phyloP scores from a whole-genome alignment of 2,329 filamentous ascomycete genomes.

The Coniochaeta sp. region DNA sequence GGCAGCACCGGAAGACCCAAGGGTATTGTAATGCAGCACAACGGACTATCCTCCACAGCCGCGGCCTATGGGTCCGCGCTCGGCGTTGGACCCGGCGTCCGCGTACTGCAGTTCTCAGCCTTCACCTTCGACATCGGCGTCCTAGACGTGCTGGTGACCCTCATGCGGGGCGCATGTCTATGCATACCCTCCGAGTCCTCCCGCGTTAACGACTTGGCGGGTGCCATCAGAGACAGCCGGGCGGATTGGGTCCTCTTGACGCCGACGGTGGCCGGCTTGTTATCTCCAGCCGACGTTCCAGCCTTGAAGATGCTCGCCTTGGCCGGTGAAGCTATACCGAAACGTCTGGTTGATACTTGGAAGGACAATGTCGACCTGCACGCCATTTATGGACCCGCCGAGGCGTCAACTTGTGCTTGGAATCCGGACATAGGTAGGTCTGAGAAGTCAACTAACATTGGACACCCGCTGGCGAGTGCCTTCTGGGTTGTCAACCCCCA shows the following conservation, averaged over 20 bases:
- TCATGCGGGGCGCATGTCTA: not conserved
- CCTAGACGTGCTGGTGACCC: not conserved
- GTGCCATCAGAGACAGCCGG: not conserved
- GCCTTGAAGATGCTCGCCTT: not conserved
- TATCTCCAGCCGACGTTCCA: constrained; percentile 1
- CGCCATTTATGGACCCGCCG: not conserved
- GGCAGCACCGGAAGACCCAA: constrained; percentile 58
- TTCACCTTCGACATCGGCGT: not conserved
- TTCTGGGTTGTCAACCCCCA: too few species aligned
- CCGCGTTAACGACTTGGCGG: not conserved
- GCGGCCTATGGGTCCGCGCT: not conserved
- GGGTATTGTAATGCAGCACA: constrained; percentile 46
- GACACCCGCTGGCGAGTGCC: too few species aligned
- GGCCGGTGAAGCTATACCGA: not conserved
- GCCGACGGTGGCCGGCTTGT: not conserved
- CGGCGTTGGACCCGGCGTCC: not conserved
- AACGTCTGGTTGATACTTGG: not conserved
- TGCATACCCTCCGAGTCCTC: constrained; percentile 1
- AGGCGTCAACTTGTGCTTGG: not conserved
- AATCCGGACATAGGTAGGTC: too few species aligned
- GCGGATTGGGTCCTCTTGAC: constrained; percentile 2
- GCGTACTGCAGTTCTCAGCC: not conserved
- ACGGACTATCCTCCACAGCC: not conserved
- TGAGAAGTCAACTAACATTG: too few species aligned
- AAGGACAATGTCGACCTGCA: not conserved